Evolutionary conservation across 495 filamentous ascomycete genomes (phyloP).

Genomic region (Podospora sp.): DNA sequence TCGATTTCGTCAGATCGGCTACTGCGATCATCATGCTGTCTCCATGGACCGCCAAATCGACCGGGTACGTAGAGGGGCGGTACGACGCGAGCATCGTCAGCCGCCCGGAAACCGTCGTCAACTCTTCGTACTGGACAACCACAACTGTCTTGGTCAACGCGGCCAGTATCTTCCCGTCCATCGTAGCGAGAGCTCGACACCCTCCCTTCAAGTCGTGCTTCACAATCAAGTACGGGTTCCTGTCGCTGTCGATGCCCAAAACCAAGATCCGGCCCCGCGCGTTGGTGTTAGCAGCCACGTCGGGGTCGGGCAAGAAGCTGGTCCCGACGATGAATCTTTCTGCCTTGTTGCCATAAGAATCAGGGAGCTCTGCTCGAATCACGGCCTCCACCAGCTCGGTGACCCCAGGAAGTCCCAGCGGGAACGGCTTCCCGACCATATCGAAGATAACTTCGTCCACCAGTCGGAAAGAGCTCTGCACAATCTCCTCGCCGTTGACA

Average conservation of each 20-base stretch:
- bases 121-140: conserved; percentile 58
- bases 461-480: conserved; percentile 52
- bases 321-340: conserved; percentile 93
- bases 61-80: conserved; percentile 80
- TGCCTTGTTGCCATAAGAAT: conserved; percentile 60
- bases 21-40: conserved; percentile 69
- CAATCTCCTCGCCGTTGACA: conserved; percentile 48
- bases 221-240: conserved; percentile 67
- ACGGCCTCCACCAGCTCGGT: conserved; percentile 85
- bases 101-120: conserved; percentile 47
- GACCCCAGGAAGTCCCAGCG: conserved; percentile 52
- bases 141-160: conserved; percentile 85
- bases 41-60: conserved; percentile 72
- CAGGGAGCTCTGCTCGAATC: conserved; percentile 72
- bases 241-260: conserved; percentile 75
- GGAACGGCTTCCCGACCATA: conserved; percentile 44
- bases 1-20: conserved; percentile 91
- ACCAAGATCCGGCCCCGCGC: conserved; percentile 78
- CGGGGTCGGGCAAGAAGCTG: conserved; percentile 67
- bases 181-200: conserved; percentile 74
- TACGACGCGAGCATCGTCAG: conserved; percentile 73
- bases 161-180: conserved; percentile 76
- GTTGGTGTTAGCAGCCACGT: conserved; percentile 34
- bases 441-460: conserved; percentile 57
- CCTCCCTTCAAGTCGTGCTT: conserved; percentile 69